phyloP scores from a whole-genome alignment of 1,139 yeast species.

The Kurtzmaniella quercitrusa region DNA sequence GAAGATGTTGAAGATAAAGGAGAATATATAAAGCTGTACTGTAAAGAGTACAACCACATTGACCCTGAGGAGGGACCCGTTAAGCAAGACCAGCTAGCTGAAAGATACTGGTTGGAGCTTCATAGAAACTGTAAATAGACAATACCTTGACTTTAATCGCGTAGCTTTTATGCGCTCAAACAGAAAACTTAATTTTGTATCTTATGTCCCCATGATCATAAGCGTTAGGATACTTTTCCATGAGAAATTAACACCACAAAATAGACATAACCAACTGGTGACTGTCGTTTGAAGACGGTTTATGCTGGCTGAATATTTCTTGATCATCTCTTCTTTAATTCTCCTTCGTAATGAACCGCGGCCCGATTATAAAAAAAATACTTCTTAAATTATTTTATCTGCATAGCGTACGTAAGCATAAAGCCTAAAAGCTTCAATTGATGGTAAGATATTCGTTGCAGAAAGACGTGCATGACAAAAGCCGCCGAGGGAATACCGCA shows the following conservation, averaged over 20 bases:
- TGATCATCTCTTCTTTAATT: too few species aligned
- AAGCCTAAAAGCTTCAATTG: neutral
- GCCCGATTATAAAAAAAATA: neutral
- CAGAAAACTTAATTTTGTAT: too few species aligned
- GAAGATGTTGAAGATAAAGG: constrained; percentile 10
- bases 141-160: neutral
- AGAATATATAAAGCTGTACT: constrained; percentile 7
- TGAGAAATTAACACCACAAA: too few species aligned
- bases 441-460: neutral
- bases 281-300: too few species aligned
- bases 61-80: constrained; percentile 5
- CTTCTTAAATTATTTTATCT: neutral
- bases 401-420: neutral
- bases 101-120: constrained; percentile 1
- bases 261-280: too few species aligned
- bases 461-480: neutral
- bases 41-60: constrained; percentile 7
- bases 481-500: neutral
- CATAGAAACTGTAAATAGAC: neutral
- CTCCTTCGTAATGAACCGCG: neutral
- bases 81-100: constrained; percentile 10
- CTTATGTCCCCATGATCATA: too few species aligned
- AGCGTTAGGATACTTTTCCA: too few species aligned
- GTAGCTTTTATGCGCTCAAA: neutral
- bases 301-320: too few species aligned